Evolutionary conservation across 305 asterid species (phyloP), one percentile per base, ranked within the genome.

Genomic region (Fraxinus latifolia): DNA sequence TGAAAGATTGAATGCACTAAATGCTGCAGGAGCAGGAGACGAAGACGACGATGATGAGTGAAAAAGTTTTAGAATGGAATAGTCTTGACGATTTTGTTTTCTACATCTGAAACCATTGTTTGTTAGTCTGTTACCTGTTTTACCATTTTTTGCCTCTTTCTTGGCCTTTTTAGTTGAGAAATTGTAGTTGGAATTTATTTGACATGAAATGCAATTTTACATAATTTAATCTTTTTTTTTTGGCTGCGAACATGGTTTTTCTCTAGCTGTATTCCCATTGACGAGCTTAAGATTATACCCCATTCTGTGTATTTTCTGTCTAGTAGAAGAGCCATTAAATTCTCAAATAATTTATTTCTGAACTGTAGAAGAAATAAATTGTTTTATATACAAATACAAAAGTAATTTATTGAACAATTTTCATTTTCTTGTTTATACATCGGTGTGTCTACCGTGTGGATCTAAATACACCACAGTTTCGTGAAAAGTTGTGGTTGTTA

Each of bases 1-100:
- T 0, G 90, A 87, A 42, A 77, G 87, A n/a, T 77, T 87, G 36
- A 83, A 87, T 81, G 86, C 86, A 31, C 86, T 85, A 29, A 87
- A 87, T 71, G 60, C 86, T 29, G 88, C 90, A 19, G 88, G 86
- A 34, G 87, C 82, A 47, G 88, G 79, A 4, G 85, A 7, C 9
- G 75, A 31, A 5, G 75, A 70, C 0, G 85, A 81, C 2, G 89
- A 83, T 53, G 86, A 84, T n/a, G 65, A 53, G 83, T 84, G 86
- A 39, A 84, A 81, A 81, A n/a, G 37, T 79, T 50, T 0, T 55
- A 23, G 60, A 27, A 50, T 11, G 67, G 71, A 4, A 17, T 36
- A n/a, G 42, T 23, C 8, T n/a, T 25, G 1, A 12, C 7, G 8
- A 21, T 77, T 31, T n/a, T 77, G 12, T 68, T 58, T 80, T 58